Evolutionary conservation across 192 early-diverging fungal genomes (phyloP), one percentile per base, ranked within the genome.

Genomic region (Coemansia sp.): DNA sequence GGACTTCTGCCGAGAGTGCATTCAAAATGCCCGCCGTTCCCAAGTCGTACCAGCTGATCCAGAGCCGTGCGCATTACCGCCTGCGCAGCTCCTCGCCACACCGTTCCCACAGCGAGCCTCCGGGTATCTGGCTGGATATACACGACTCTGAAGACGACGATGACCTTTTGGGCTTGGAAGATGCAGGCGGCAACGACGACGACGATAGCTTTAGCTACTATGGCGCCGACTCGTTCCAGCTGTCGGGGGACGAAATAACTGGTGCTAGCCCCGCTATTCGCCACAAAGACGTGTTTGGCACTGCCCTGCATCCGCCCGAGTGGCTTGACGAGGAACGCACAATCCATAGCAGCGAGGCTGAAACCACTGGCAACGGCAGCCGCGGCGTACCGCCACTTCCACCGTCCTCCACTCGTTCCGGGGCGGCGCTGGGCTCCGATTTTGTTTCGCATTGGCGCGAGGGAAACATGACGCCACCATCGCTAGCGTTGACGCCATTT

Each of bases 401-500:
- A 21, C 45, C 19, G 45, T 31, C 27, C 29, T 6, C 51, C 11
- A 11, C 51, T 54, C 51, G 51, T 11, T 31, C 31, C 6, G 54
- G 16, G 5, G 6, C 29, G 14, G 6, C 16, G 14, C 16, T 17
- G 1, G 16, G 16, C 17, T 31, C 16, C 16, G 54, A 57, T 2
- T 48, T 54, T 19, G 14, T 14, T 34, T 57, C 14, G 54, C 54
- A 66, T 6, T 77, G 68, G 70, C 67, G 69, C 34, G 69, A 68
- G 16, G 77, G 68, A 5, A 50, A 63, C 33, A 59, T 74, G 42
- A 75, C 86, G 73, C 67, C 89, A 33, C 83, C 87, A 6, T 87
- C 91, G 35, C 66, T 94, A 51, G 89, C 88, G 4, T 70, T 94
- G 35, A 84, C 88, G 42, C 93, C 93, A 21, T 94, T 91, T 78